These are phyloP conservation scores for Parmelia sp. DNA, from an alignment of 495 filamentous ascomycete species.

Conservation along the genomic window DNA sequence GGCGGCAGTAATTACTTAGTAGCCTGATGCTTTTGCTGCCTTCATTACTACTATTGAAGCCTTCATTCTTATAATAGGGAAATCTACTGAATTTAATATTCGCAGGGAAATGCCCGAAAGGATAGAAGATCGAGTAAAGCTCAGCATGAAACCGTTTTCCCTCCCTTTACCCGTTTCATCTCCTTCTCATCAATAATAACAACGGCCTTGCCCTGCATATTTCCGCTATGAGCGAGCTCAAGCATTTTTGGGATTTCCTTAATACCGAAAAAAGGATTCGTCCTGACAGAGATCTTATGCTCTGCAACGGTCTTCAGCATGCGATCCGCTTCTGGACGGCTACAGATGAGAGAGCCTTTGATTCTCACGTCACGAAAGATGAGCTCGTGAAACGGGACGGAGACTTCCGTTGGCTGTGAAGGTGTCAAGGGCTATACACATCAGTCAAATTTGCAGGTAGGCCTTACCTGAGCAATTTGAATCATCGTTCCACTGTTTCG, in stretches of 20 bases:
- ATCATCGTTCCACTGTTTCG: slow-evolving; percentile 38
- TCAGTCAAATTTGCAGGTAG: not conserved
- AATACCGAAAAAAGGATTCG: slow-evolving; percentile 47
- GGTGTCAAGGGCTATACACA: not conserved
- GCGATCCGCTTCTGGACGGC: slow-evolving; percentile 38
- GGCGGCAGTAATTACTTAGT: too few species aligned
- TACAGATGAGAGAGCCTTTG: slow-evolving; percentile 43
- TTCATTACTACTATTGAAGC: too few species aligned
- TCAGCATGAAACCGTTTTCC: not conserved
- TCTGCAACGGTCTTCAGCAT: slow-evolving; percentile 50
- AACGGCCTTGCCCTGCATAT: slow-evolving; percentile 45
- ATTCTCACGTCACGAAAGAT: slow-evolving; percentile 51
- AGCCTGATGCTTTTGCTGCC: too few species aligned
- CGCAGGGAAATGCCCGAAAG: too few species aligned
- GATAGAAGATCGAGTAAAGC: too few species aligned
- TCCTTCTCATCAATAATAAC: slow-evolving; percentile 23
- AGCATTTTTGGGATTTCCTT: slow-evolving; percentile 45
- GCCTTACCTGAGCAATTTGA: slow-evolving; percentile 47
- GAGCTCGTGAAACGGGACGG: slow-evolving; percentile 47
- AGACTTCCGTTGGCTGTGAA: slow-evolving; percentile 36
- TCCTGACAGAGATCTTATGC: slow-evolving; percentile 45
- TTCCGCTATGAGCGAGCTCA: slow-evolving; percentile 43
- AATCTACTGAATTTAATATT: too few species aligned
- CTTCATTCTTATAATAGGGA: too few species aligned
- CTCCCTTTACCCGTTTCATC: slow-evolving; percentile 16